Percentiles rank a stretch among this genome's conserved stretches.
These are phyloP conservation scores for Carex kokanica DNA, from an alignment of 176 grass and related monocot species.

Conservation along the genomic window DNA sequence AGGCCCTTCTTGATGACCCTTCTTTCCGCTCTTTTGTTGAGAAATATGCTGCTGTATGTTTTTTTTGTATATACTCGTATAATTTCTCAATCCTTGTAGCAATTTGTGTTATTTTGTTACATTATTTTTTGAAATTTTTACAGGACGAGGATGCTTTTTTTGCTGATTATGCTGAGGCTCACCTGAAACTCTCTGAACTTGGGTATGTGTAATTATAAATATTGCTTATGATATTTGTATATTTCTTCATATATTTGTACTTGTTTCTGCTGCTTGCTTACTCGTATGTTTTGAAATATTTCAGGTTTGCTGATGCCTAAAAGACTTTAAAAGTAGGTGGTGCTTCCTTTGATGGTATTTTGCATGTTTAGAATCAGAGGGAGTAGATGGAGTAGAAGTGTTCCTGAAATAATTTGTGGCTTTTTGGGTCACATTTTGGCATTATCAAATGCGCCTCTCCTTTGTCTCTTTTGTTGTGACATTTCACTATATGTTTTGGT, in stretches of 20 bases:
- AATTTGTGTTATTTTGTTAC: not conserved
- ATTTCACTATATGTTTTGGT: conserved; percentile 9
- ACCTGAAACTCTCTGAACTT: conserved; percentile 79
- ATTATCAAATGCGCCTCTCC: conserved; percentile 18
- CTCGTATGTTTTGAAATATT: conserved; percentile 2
- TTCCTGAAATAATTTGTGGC: conserved; percentile 46
- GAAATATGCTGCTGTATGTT: conserved; percentile 69
- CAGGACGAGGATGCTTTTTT: conserved; percentile 94
- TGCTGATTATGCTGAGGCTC: conserved; percentile 70
- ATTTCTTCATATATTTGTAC: not conserved
- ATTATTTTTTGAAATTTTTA: not conserved
- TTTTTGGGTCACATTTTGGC: conserved; percentile 27
- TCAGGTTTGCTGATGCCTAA: conserved; percentile 69
- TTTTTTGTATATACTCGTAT: not conserved
- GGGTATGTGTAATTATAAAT: conserved; percentile 45
- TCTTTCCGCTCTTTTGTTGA: conserved; percentile 78
- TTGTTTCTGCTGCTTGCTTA: not conserved
- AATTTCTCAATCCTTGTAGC: not conserved
- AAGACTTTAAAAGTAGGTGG: not conserved
- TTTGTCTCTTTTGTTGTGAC: not conserved
- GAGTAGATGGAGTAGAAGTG: not conserved
- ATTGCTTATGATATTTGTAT: not conserved
- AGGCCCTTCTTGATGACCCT: conserved; percentile 60
- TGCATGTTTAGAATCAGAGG: conserved; percentile 5
- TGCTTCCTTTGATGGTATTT: conserved; percentile 14